Evolutionary conservation across 2,329 filamentous ascomycete genomes (phyloP), one percentile per base, ranked within the genome.

Genomic region (Thelonectria rubi): DNA sequence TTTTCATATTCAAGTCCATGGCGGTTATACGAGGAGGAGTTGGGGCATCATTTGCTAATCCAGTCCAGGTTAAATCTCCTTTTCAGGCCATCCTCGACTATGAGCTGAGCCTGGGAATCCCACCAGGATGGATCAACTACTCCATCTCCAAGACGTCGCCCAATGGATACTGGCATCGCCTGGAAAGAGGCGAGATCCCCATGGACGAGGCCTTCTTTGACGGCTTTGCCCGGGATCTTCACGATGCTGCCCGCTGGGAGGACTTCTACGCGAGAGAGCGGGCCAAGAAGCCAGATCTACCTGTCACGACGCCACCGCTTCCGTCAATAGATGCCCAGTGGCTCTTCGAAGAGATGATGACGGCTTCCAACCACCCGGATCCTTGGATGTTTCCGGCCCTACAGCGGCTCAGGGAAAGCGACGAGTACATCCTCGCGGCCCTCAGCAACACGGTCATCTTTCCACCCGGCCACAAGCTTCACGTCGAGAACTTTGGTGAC

Each of bases 41-140:
- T 5, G 14, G 3, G 14, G 6, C 42, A 18, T 8, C 9, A 32
- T 37, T 24, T 52, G 46, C 63, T 71, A 24, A 67, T 20, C 26
- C 21, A 34, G 12, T 3, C 5, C 30, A 97, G 94, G 93, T 97
- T 56, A 82, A 91, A 21, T 97, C 93, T 1, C 95, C 95, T 10
- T 94, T 99, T 73, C 93, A 97, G 80, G 89, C 92, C 2, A 98
- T 99, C 71, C 84, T 97, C 58, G 91, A 97, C 78, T 97, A 97
- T 76, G 95, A 98, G 75, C 80, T 89, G 55, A 81, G 85, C 62
- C 82, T 91, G 58, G 84, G 84, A 42, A 94, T 98, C 51, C 94
- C 94, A 1, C 84, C 88, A 3, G 94, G 94, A 73, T 98, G 93
- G 89, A 85, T 98, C 70, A 98, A 98, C 81, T 90, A 91, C 79